Percentiles rank a stretch among this genome's conserved stretches.
Evolutionary conservation across 805 yeast genomes (phyloP).

Genomic region (Lachancea dasiensis): DNA sequence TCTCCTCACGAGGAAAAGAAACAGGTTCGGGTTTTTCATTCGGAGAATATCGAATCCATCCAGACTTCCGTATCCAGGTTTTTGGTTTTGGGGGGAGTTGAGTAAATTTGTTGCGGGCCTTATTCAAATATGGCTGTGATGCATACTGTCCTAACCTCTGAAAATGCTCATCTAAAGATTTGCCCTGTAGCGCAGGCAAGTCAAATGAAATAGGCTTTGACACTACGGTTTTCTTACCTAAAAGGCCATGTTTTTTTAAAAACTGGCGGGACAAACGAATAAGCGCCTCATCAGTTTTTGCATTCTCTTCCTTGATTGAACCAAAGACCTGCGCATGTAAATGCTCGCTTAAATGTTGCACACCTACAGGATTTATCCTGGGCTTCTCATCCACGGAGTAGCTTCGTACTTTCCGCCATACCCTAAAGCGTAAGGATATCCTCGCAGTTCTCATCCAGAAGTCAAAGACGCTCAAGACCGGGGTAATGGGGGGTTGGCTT

Average conservation of each 20-base stretch:
- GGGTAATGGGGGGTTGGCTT: too few relatives aligned
- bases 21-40: slow-evolving; percentile 53
- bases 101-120: slow-evolving; percentile 42
- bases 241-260: slow-evolving; percentile 54
- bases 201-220: slow-evolving; percentile 52
- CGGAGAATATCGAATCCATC: slow-evolving; percentile 74
- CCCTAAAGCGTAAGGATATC: not conserved
- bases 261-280: slow-evolving; percentile 54
- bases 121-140: slow-evolving; percentile 52
- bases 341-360: slow-evolving; percentile 61
- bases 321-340: slow-evolving; percentile 56
- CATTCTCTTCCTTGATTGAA: slow-evolving; percentile 11
- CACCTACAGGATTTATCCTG: slow-evolving; percentile 69
- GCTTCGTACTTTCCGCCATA: slow-evolving; percentile 5
- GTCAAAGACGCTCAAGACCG: not conserved
- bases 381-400: slow-evolving; percentile 36
- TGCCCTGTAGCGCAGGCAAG: slow-evolving; percentile 72
- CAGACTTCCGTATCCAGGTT: slow-evolving; percentile 54
- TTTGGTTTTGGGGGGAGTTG: slow-evolving; percentile 38
- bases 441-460: not conserved
- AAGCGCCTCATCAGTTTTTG: slow-evolving; percentile 30
- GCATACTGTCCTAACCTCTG: slow-evolving; percentile 55
- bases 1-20: slow-evolving; percentile 61
- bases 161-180: slow-evolving; percentile 78
- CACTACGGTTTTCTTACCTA: slow-evolving; percentile 66